Percentiles rank a stretch among this genome's conserved stretches.
Conservation (phyloP, 1,139 yeast genomes). For the Debaryomyces subglobosus region DNA sequence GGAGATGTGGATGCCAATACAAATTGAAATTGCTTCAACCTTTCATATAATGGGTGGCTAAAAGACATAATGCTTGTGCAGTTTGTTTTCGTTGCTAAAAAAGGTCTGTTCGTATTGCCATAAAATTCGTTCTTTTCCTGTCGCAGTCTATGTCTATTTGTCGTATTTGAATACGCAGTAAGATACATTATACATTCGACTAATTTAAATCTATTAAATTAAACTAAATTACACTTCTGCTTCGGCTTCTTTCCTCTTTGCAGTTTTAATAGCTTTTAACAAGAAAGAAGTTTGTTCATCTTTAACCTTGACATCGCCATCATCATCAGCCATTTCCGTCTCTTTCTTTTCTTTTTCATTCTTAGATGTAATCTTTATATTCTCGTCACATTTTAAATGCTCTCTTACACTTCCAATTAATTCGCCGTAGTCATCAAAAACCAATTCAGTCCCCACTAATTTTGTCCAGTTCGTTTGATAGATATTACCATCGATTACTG, state of each 20-base stretch:
- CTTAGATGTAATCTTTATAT: constrained; percentile 27
- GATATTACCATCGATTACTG: constrained; percentile 47
- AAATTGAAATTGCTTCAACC: constrained; percentile 35
- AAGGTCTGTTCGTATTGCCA: background rate
- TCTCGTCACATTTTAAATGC: constrained; percentile 38
- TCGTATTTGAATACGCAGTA: background rate
- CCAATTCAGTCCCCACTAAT: constrained; percentile 81
- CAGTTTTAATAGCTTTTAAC: constrained; percentile 31
- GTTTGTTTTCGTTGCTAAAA: background rate
- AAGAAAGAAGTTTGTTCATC: constrained; percentile 30
- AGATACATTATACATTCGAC: background rate
- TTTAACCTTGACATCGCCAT: constrained; percentile 17
- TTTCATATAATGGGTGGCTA: constrained; percentile 32
- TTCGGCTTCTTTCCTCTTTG: constrained; percentile 21
- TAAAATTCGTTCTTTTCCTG: background rate
- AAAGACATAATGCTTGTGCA: constrained; percentile 13
- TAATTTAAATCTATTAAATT: background rate
- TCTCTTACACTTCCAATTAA: constrained; percentile 47
- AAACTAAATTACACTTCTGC: background rate
- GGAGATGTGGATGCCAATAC: constrained; percentile 87
- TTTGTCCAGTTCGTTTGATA: constrained; percentile 80
- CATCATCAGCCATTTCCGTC: constrained; percentile 15
- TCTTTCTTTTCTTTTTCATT: constrained; percentile 19
- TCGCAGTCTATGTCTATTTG: background rate
- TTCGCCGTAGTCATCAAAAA: constrained; percentile 61